Percentiles rank a stretch among this genome's conserved stretches.
Conservation (phyloP, 2,329 filamentous ascomycete species). For the Pseudocercospora ulei region DNA sequence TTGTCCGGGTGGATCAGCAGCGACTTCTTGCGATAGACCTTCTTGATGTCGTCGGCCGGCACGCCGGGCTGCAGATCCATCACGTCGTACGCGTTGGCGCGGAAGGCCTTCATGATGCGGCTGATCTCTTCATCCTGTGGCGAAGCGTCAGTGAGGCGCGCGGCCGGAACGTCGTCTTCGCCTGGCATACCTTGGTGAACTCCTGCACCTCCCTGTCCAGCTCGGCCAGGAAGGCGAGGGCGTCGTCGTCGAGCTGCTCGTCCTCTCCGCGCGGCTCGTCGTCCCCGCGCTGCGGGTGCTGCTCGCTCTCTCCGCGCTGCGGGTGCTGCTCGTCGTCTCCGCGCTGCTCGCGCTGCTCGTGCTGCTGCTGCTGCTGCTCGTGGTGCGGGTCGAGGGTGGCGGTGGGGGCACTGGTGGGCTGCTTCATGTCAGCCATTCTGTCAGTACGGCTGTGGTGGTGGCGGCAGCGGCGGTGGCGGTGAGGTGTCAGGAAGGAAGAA, state of each 20-base stretch:
- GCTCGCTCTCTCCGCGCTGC: no score
- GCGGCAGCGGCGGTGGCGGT: no score
- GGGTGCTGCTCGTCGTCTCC: no score
- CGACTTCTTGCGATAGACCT: conserved; percentile 91
- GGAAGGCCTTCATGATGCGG: conserved; percentile 83
- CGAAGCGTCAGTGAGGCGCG: background rate
- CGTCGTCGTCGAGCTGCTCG: conserved; percentile 47
- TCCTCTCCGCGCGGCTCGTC: conserved; percentile 29
- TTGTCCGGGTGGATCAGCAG: conserved; percentile 98
- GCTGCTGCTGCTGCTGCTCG: no score
- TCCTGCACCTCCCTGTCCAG: conserved; percentile 80
- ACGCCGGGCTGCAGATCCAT: conserved; percentile 93
- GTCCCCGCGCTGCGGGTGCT: no score
- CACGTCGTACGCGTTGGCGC: conserved; percentile 77
- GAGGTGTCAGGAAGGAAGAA: no score
- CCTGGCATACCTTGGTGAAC: conserved; percentile 62
- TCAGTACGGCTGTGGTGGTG: background rate
- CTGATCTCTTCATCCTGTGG: conserved; percentile 84
- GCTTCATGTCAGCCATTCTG: conserved; percentile 17
- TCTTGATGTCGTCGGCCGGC: conserved; percentile 90
- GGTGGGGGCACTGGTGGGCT: no score
- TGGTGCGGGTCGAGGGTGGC: no score
- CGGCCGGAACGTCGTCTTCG: background rate
- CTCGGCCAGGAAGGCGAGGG: conserved; percentile 61
- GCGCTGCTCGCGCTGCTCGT: no score